phyloP scores from a whole-genome alignment of 495 filamentous ascomycete genomes.

The Sabuloglossum arenarium region DNA sequence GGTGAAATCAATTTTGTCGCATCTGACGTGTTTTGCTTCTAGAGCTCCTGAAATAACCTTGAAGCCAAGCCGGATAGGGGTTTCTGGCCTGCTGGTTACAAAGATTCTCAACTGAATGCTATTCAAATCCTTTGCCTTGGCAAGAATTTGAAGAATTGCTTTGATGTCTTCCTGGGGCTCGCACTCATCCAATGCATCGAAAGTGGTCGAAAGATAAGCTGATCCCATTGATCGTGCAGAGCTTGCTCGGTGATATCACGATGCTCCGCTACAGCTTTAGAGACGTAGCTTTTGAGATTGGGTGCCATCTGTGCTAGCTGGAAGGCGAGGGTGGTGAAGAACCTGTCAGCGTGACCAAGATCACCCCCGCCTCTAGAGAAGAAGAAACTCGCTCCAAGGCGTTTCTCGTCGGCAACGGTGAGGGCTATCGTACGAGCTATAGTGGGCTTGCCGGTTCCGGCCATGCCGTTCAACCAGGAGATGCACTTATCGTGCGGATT shows the following conservation, averaged over 20 bases:
- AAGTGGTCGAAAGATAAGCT: conserved; percentile 8
- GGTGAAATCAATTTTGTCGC: too few species aligned
- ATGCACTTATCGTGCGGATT: too few species aligned
- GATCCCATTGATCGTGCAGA: conserved; percentile 8
- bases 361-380: conserved; percentile 5
- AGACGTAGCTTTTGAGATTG: background rate
- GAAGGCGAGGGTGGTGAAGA: conserved; percentile 6
- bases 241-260: conserved; percentile 4
- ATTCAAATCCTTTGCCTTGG: conserved; percentile 7
- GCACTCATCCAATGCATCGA: conserved; percentile 12
- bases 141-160: conserved; percentile 9
- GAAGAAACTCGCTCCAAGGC: too few species aligned
- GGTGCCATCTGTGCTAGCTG: background rate
- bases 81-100: conserved; percentile 8
- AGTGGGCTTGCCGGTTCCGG: too few species aligned
- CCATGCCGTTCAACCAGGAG: too few species aligned
- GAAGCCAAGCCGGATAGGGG: conserved; percentile 1
- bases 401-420: too few species aligned
- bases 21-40: too few species aligned
- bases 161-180: conserved; percentile 9
- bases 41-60: background rate
- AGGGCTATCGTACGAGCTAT: too few species aligned
- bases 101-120: conserved; percentile 6
- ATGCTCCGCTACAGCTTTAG: conserved; percentile 4
- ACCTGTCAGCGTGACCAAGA: conserved; percentile 7